Evolutionary conservation across 1,284 basidiomycete species (phyloP).

Genomic region (Cryptococcus neoformans): DNA sequence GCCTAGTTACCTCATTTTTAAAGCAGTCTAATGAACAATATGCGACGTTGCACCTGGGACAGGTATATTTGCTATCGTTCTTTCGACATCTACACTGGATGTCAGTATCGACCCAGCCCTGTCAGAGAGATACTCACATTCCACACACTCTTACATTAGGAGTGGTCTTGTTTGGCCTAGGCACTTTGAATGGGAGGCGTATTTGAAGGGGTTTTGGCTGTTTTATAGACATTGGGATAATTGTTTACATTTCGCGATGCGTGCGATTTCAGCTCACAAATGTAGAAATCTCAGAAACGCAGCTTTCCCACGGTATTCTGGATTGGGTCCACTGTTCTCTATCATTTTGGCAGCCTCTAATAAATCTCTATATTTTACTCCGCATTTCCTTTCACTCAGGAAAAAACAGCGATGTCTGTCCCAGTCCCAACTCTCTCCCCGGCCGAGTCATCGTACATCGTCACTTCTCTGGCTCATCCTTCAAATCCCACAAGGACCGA

Average conservation of each 20-base stretch:
- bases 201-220: conserved; percentile 44
- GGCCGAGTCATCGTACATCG: conserved; percentile 46
- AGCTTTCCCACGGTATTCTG: conserved; percentile 18
- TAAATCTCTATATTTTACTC: neutral
- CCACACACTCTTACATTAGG: conserved; percentile 29
- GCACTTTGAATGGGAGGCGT: conserved; percentile 41
- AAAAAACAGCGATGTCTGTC: conserved; percentile 6
- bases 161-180: conserved; percentile 28
- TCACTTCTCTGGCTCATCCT: conserved; percentile 37
- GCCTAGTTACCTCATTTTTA: conserved; percentile 28
- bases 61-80: conserved; percentile 44
- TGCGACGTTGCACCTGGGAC: conserved; percentile 47
- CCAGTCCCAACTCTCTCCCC: conserved; percentile 34
- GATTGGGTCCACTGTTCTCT: neutral
- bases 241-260: neutral
- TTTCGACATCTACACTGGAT: conserved; percentile 36
- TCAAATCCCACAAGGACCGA: conserved; percentile 40
- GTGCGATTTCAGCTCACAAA: no score
- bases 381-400: neutral
- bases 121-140: conserved; percentile 27
- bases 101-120: neutral
- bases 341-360: neutral
- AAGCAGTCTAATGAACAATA: conserved; percentile 50
- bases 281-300: neutral
- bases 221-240: conserved; percentile 47